A percentile compares a stretch with the other conserved stretches of the same genome.
Evolutionary conservation across 2,329 filamentous ascomycete genomes (phyloP).

Genomic region (Penicillium crustosum): DNA sequence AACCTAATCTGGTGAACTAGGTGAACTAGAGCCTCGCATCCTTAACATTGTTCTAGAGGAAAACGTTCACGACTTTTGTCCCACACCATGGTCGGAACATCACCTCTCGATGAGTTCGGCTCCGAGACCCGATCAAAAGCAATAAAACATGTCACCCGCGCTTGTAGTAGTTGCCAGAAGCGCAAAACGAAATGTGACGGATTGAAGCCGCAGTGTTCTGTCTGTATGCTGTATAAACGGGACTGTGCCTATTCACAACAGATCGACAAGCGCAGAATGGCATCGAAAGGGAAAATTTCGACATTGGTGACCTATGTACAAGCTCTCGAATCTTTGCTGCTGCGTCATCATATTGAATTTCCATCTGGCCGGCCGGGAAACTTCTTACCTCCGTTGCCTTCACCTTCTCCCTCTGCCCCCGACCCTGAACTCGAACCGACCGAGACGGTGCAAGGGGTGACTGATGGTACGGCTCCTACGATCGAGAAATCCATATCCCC

Average conservation of each 20-base stretch:
- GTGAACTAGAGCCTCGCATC: too few species aligned
- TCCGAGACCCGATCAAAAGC: not conserved
- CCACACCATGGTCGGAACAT: not conserved
- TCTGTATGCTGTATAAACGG: not conserved
- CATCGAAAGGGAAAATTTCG: not conserved
- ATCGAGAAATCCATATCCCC: not conserved
- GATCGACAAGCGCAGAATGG: not conserved
- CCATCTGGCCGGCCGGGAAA: not conserved
- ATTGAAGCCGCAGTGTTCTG: not conserved
- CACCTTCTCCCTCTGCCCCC: not conserved
- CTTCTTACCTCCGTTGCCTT: not conserved
- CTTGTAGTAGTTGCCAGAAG: not conserved
- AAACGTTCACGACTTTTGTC: not conserved
- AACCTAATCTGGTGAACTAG: not conserved
- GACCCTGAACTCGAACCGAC: not conserved
- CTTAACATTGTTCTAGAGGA: not conserved
- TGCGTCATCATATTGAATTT: not conserved
- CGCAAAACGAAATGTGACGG: not conserved
- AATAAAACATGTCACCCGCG: not conserved
- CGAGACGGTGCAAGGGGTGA: not conserved
- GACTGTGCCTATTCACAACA: not conserved
- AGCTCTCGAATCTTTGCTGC: not conserved
- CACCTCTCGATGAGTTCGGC: not conserved
- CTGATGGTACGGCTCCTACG: not conserved
- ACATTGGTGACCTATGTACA: not conserved